Percentiles rank a stretch among this genome's conserved stretches.
phyloP scores from a whole-genome alignment of 1,284 basidiomycete genomes.

The Leccinum fallax region DNA sequence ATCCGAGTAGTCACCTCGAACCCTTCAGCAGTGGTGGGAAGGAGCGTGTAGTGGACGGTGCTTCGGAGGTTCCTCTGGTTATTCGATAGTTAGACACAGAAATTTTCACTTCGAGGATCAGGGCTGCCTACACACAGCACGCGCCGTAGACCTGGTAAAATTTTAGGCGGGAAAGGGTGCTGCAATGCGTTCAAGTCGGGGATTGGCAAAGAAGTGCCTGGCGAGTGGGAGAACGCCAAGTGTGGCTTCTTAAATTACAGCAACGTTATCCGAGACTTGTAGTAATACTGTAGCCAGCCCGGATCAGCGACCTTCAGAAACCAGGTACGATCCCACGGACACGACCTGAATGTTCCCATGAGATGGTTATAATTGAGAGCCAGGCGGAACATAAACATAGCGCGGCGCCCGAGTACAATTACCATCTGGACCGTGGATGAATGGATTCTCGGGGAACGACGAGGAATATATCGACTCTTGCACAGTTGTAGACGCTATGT shows the following conservation, averaged over 20 bases:
- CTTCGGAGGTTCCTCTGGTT: neutral
- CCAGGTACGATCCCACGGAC: neutral
- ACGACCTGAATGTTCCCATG: neutral
- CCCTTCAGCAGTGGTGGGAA: too few relatives aligned
- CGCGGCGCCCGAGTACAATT: neutral
- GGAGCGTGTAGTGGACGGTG: neutral
- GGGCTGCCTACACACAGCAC: neutral
- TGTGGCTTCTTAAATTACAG: neutral
- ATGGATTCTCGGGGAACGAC: neutral
- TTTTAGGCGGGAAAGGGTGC: neutral
- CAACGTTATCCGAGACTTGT: neutral
- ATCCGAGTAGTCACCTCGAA: too few relatives aligned
- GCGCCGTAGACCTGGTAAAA: neutral
- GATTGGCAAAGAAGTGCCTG: neutral
- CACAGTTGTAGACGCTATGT: neutral
- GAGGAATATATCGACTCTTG: neutral
- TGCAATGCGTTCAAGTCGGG: neutral
- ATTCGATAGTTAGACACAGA: neutral
- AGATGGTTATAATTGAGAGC: neutral
- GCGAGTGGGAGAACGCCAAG: neutral
- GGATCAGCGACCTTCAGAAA: neutral
- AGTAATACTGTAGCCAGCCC: neutral
- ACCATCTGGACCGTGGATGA: neutral
- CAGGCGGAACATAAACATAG: neutral
- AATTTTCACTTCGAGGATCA: neutral